Conservation (phyloP, 192 early-diverging fungal genomes). For the Backusella macrospora region DNA sequence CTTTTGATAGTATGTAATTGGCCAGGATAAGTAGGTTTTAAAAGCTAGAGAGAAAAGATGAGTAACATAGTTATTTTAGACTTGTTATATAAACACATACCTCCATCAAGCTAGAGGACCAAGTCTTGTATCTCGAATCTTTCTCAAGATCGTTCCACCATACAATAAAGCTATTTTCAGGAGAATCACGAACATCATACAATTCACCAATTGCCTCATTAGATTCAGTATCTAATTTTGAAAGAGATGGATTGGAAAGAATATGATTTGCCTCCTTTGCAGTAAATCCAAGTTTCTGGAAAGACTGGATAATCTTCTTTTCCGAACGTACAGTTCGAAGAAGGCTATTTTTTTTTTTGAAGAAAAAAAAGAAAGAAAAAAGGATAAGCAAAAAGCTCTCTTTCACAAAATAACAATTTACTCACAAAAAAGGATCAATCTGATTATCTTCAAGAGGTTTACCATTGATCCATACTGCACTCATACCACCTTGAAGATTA, state of each 20-base stretch:
- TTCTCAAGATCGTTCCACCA: slow-evolving; percentile 95
- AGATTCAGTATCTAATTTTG: slow-evolving; percentile 20
- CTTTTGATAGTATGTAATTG: slow-evolving; percentile 76
- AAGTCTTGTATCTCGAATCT: slow-evolving; percentile 74
- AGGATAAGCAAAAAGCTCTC: neutral
- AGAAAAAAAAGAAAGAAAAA: neutral
- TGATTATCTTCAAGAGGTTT: slow-evolving; percentile 51
- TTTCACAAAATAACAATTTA: neutral
- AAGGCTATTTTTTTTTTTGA: slow-evolving; percentile 41
- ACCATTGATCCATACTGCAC: slow-evolving; percentile 70
- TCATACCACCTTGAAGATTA: slow-evolving; percentile 25
- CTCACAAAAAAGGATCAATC: slow-evolving; percentile 69
- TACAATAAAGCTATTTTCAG: slow-evolving; percentile 54
- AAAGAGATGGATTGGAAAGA: slow-evolving; percentile 24
- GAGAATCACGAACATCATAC: slow-evolving; percentile 80
- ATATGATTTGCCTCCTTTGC: slow-evolving; percentile 46
- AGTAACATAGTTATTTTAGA: neutral
- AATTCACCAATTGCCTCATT: slow-evolving; percentile 39
- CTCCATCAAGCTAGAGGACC: slow-evolving; percentile 58
- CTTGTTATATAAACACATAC: slow-evolving; percentile 28
- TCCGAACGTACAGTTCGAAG: slow-evolving; percentile 63
- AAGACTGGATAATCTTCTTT: slow-evolving; percentile 44
- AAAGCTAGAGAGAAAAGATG: slow-evolving; percentile 41
- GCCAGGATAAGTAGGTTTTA: slow-evolving; percentile 64
- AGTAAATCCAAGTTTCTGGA: slow-evolving; percentile 50